These are phyloP conservation scores for Lyophyllum atratum DNA, from an alignment of 768 basidiomycete genomes.

Conservation along the genomic window DNA sequence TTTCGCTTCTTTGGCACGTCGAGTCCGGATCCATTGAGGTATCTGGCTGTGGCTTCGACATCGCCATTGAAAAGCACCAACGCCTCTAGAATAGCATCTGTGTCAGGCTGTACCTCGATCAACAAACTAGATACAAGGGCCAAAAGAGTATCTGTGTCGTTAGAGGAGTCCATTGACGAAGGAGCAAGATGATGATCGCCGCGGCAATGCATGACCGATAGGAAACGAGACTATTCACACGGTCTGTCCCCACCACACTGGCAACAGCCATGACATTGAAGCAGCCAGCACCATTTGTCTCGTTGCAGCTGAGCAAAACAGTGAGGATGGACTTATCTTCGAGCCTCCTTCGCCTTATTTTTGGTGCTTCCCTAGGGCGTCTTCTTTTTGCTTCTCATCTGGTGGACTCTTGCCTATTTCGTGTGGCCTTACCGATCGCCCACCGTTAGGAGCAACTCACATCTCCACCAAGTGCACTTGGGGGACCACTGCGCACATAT, in stretches of 20 bases:
- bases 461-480: not conserved
- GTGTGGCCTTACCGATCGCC: not conserved
- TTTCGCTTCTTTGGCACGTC: conserved; percentile 49
- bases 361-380: not conserved
- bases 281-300: not conserved
- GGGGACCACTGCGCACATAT: conserved; percentile 46
- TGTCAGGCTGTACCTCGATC: conserved; percentile 29
- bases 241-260: no score
- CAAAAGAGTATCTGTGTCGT: conserved; percentile 69
- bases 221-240: no score
- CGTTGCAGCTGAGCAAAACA: not conserved
- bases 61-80: conserved; percentile 60
- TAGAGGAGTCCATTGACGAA: conserved; percentile 7
- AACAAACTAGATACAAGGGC: conserved; percentile 69
- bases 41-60: conserved; percentile 48
- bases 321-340: not conserved
- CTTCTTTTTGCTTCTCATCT: not conserved
- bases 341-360: not conserved
- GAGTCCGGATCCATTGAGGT: conserved; percentile 27
- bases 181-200: no score
- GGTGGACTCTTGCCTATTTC: not conserved
- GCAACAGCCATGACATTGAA: no score
- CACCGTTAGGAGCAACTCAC: not conserved
- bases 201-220: no score
- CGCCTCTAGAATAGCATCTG: conserved; percentile 54